Percentiles rank a stretch among this genome's conserved stretches.
These are phyloP conservation scores for Neurospora cerealis DNA, from an alignment of 495 filamentous ascomycete genomes.

Conservation along the genomic window DNA sequence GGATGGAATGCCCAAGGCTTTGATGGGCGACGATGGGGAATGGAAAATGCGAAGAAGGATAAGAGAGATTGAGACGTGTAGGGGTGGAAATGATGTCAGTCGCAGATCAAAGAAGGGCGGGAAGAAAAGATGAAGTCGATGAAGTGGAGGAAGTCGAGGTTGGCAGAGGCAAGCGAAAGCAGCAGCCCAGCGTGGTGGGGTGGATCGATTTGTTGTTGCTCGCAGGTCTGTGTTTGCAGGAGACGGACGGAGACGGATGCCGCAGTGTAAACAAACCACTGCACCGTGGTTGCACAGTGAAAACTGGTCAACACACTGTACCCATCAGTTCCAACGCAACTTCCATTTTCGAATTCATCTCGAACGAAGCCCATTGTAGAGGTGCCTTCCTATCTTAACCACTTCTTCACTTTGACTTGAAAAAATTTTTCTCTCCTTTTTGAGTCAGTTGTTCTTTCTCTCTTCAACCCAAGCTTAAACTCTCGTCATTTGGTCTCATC, in stretches of 20 bases:
- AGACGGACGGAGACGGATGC: background rate
- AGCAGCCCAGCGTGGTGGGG: background rate
- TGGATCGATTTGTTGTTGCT: background rate
- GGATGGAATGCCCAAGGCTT: background rate
- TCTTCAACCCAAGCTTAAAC: background rate
- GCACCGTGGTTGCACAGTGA: too few relatives aligned
- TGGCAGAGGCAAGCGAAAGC: background rate
- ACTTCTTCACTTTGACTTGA: background rate
- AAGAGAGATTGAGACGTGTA: conserved; percentile 8
- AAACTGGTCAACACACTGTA: background rate
- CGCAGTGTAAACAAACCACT: background rate
- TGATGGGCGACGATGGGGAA: background rate
- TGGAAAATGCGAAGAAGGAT: background rate
- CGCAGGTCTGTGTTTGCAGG: background rate
- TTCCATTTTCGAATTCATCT: background rate
- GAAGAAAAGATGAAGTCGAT: conserved; percentile 1
- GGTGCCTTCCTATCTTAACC: background rate
- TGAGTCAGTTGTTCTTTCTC: background rate
- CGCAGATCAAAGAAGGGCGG: conserved; percentile 6
- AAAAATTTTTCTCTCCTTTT: background rate
- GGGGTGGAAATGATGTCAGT: conserved; percentile 19
- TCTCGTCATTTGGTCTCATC: background rate
- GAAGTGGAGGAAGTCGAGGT: conserved; percentile 6
- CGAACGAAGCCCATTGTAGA: too few relatives aligned
- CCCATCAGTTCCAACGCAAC: background rate